phyloP scores from a whole-genome alignment of 106 monocot species.

The Allium cepa region DNA sequence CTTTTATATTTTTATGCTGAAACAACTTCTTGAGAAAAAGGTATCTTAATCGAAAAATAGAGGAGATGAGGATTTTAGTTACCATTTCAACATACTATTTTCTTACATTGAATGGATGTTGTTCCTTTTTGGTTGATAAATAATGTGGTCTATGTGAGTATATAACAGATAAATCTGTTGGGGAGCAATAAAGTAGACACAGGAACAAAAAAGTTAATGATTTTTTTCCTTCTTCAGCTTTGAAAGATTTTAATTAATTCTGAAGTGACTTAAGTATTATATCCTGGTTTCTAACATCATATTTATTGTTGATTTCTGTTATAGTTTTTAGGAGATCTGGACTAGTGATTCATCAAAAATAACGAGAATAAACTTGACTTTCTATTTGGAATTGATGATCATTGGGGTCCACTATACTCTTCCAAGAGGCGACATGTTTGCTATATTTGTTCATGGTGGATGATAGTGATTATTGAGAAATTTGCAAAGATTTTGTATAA shows the following conservation, averaged over 20 bases:
- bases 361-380: slow-evolving; percentile 49
- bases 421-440: slow-evolving; percentile 50
- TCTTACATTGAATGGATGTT: too few species aligned
- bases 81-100: not conserved
- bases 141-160: not conserved
- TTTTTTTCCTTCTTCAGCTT: not conserved
- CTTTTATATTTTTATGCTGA: not conserved
- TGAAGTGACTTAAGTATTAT: not conserved
- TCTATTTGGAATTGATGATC: slow-evolving; percentile 81
- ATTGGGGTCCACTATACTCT: slow-evolving; percentile 78
- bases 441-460: not conserved
- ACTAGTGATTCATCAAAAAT: slow-evolving; percentile 69
- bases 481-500: not conserved
- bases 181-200: not conserved
- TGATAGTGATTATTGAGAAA: not conserved
- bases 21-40: not conserved
- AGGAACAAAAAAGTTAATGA: not conserved
- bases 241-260: not conserved
- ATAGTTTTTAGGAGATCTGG: slow-evolving; percentile 66
- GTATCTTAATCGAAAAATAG: not conserved
- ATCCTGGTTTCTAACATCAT: not conserved
- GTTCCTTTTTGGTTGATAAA: too few species aligned
- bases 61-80: not conserved
- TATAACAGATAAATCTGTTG: not conserved
- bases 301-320: not conserved